phyloP scores from a whole-genome alignment of 225 moss, liverwort and hornwort genomes.

The Bryum argenteum region DNA sequence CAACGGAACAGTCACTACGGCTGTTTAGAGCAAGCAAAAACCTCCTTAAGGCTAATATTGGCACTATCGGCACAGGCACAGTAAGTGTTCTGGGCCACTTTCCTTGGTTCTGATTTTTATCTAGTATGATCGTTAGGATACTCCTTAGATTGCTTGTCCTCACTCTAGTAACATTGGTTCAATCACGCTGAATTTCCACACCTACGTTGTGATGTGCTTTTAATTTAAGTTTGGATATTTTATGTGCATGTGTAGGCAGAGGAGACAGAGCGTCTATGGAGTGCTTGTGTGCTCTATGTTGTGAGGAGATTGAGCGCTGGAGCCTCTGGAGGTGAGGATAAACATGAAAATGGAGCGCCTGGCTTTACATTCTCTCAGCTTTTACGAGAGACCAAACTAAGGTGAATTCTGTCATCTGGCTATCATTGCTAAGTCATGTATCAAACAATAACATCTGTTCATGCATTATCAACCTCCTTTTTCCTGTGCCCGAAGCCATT shows the following conservation, averaged over 20 bases:
- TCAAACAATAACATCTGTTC: neutral
- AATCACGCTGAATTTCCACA: conserved; percentile 1
- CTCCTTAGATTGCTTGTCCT: conserved; percentile 2
- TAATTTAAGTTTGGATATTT: conserved; percentile 16
- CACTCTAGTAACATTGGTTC: neutral
- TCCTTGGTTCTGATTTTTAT: conserved; percentile 15
- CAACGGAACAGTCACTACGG: conserved; percentile 61
- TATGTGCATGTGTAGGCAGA: conserved; percentile 56
- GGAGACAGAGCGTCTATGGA: conserved; percentile 89
- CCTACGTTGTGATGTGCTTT: conserved; percentile 18
- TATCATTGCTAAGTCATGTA: conserved; percentile 1
- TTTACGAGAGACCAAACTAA: conserved; percentile 80
- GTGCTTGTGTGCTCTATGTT: conserved; percentile 82
- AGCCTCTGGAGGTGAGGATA: conserved; percentile 47
- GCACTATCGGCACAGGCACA: conserved; percentile 71
- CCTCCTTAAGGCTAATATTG: conserved; percentile 61
- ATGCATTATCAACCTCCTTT: neutral
- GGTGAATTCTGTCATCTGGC: conserved; percentile 38
- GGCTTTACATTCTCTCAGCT: conserved; percentile 91
- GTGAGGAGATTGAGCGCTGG: conserved; percentile 76
- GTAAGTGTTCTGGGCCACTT: conserved; percentile 45
- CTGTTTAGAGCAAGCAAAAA: conserved; percentile 72
- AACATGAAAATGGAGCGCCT: conserved; percentile 35
- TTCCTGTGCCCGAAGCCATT: conserved; percentile 2
- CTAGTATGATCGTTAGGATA: neutral